phyloP scores from a whole-genome alignment of 768 basidiomycete genomes.

The Bullera alba region DNA sequence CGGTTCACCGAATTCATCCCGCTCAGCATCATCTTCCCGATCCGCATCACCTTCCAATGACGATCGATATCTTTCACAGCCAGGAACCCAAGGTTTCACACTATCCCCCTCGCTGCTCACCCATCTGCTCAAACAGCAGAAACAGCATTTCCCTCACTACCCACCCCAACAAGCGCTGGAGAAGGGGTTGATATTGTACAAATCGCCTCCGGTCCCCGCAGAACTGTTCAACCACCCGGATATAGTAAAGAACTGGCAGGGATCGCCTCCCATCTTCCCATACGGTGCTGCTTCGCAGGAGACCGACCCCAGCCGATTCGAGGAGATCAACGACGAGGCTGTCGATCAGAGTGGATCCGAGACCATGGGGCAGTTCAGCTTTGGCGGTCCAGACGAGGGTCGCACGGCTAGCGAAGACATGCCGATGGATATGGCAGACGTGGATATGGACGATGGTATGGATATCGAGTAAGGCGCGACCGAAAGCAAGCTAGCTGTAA shows the following conservation, averaged over 20 bases:
- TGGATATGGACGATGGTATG: conserved; percentile 10
- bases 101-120: conserved; percentile 31
- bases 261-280: not conserved
- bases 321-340: conserved; percentile 28
- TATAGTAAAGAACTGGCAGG: conserved; percentile 25
- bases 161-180: conserved; percentile 1
- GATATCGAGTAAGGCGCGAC: conserved; percentile 8
- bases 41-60: conserved; percentile 12
- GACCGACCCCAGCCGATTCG: conserved; percentile 17
- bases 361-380: too few relatives aligned
- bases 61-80: conserved; percentile 17
- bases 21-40: conserved; percentile 23
- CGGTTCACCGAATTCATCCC: conserved; percentile 6
- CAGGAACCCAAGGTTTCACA: conserved; percentile 33
- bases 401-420: not conserved
- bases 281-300: too few relatives aligned
- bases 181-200: conserved; percentile 24
- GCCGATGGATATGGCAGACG: conserved; percentile 7
- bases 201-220: conserved; percentile 13
- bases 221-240: conserved; percentile 5
- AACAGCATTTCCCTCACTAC: conserved; percentile 4
- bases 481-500: too few relatives aligned
- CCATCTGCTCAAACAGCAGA: conserved; percentile 25
- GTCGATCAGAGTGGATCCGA: not conserved
- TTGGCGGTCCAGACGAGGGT: too few relatives aligned